phyloP scores from a whole-genome alignment of 2,329 filamentous ascomycete genomes.

The Coleophoma cylindrospora region DNA sequence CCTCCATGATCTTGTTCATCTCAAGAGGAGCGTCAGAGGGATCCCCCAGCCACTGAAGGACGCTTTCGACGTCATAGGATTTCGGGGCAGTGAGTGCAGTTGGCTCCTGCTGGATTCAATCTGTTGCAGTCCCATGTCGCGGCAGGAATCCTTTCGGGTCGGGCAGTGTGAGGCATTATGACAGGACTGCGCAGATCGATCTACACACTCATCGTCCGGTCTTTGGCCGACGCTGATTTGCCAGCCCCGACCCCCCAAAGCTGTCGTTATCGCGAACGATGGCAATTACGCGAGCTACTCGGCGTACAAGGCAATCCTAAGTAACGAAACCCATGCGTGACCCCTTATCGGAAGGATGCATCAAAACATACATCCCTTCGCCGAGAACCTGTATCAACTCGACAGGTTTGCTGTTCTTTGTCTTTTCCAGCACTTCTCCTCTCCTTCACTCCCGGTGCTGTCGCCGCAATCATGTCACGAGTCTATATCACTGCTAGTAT shows the following conservation, averaged over 20 bases:
- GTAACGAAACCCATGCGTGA: neutral
- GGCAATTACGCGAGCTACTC: neutral
- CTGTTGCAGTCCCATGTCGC: neutral
- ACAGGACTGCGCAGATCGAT: neutral
- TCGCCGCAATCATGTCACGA: constrained; percentile 3
- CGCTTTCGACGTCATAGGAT: neutral
- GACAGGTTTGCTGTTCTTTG: neutral
- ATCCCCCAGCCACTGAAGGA: neutral
- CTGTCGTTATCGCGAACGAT: neutral
- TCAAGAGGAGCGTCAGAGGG: neutral
- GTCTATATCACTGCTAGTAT: constrained; percentile 3
- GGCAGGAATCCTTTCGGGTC: neutral
- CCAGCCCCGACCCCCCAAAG: neutral
- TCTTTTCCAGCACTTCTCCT: neutral
- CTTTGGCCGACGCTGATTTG: neutral
- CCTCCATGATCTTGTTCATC: neutral
- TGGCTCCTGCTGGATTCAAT: neutral
- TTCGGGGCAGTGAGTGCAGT: neutral
- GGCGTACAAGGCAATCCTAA: neutral
- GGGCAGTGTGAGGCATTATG: neutral
- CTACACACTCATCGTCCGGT: neutral
- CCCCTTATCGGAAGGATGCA: neutral
- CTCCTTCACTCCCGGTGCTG: neutral
- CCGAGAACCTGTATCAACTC: neutral
- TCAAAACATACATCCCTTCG: neutral